phyloP scores from a whole-genome alignment of 1,284 basidiomycete genomes.

The Papiliotrema laurentii region DNA sequence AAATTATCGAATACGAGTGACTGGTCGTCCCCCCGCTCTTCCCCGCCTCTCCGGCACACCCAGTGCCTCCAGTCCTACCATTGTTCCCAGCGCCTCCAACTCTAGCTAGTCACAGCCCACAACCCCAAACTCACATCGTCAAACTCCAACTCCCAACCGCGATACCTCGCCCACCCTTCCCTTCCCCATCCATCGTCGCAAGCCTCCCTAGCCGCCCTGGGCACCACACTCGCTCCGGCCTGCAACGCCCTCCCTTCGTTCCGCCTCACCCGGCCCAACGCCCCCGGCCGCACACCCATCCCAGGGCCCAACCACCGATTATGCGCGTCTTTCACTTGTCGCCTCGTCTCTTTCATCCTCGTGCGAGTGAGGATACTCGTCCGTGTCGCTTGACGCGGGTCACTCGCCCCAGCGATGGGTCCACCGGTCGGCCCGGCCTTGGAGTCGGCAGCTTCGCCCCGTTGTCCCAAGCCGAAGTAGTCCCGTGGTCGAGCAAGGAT shows the following conservation, averaged over 20 bases:
- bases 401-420: no score
- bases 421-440: not conserved
- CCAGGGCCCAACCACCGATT: not conserved
- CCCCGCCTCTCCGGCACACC: not conserved
- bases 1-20: not conserved
- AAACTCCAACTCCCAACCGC: not conserved
- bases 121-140: slow-evolving; percentile 1
- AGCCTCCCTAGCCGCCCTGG: no score
- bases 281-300: not conserved
- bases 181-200: not conserved
- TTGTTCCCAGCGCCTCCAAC: no score
- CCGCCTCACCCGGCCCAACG: not conserved
- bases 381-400: not conserved
- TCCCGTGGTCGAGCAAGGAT: no score
- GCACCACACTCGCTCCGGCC: not conserved
- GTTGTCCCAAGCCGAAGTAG: no score
- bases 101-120: no score
- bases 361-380: not conserved
- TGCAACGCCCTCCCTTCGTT: not conserved
- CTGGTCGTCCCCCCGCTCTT: not conserved
- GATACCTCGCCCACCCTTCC: not conserved
- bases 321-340: not conserved
- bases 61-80: not conserved
- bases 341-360: not conserved
- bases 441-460: not conserved